These are phyloP conservation scores for Megacollybia marginata DNA, from an alignment of 768 basidiomycete genomes.

Conservation along the genomic window DNA sequence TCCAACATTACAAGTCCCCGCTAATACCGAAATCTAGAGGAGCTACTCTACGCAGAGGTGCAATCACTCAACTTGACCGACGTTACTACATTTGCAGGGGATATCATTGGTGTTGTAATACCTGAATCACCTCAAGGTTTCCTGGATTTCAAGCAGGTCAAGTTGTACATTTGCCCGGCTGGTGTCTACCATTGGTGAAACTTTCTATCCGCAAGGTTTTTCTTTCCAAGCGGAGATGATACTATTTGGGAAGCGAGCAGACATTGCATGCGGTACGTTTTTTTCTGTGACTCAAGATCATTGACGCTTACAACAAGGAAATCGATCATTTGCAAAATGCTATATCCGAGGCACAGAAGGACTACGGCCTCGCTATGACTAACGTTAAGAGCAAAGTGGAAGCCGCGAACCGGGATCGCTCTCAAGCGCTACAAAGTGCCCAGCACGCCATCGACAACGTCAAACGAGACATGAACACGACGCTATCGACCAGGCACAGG, in stretches of 20 bases:
- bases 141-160: no score
- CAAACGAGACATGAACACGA: neutral
- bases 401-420: neutral
- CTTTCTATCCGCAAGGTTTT: neutral
- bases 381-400: neutral
- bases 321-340: neutral
- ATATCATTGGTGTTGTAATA: no score
- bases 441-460: neutral
- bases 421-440: neutral
- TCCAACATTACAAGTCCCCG: no score
- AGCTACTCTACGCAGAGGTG: no score
- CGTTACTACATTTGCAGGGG: no score
- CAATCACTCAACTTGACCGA: no score
- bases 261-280: neutral
- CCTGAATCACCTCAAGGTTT: no score
- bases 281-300: no score
- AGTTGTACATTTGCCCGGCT: no score
- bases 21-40: no score
- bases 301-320: neutral
- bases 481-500: neutral
- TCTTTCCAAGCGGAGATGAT: neutral
- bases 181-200: no score
- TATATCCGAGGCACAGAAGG: neutral
- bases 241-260: neutral
- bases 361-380: neutral